Evolutionary conservation across 345 rosid species (phyloP), one percentile per base, ranked within the genome.

Genomic region (Trapa incisa): DNA sequence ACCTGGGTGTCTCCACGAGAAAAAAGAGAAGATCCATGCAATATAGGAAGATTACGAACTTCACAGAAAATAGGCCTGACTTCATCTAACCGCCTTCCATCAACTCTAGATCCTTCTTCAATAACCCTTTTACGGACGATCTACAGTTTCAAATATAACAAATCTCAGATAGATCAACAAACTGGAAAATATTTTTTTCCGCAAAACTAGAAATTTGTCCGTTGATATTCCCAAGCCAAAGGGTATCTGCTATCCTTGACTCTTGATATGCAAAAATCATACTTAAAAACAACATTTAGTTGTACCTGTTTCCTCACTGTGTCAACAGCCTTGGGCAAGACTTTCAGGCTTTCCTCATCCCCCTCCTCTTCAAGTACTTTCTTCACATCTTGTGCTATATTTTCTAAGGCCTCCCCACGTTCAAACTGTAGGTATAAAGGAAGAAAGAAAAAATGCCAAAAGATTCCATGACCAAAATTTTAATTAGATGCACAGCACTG

Each of bases 1-100:
- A 87, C 99, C 92, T 94, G 99, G 1, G 99, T 94, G 72, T 94
- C 97, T 69, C 99, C 99, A 47, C 99, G 97, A 56, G 86, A 80
- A 79, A 94, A 94, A 76, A 94, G 73, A 17, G 99, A 79, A 14
- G 99, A 91, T 70, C 99, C 99, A 82, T 87, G 97, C 79, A 89
- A 71, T 48, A 66, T 68, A 76, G 91, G 96, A 58, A 91, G 72
- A 81, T 73, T 66, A 74, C 85, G 83, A 38, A 97, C 83, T 76
- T 88, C 91, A 42, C 97, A 94, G 64, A 78, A 82, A 64, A 94
- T 64, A 65, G 95, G 86, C 78, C 99, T 86, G 53, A 93, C 96
- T 85, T 90, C 91, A 73, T 86, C 88, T 66, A 91, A 87, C 74
- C 66, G 74, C 78, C 97, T 91, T 52, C 99, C 97, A 67, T 93